Evolutionary conservation across 495 filamentous ascomycete genomes (phyloP), one percentile per base, ranked within the genome.

Genomic region (Penicillium atrosanguineum): DNA sequence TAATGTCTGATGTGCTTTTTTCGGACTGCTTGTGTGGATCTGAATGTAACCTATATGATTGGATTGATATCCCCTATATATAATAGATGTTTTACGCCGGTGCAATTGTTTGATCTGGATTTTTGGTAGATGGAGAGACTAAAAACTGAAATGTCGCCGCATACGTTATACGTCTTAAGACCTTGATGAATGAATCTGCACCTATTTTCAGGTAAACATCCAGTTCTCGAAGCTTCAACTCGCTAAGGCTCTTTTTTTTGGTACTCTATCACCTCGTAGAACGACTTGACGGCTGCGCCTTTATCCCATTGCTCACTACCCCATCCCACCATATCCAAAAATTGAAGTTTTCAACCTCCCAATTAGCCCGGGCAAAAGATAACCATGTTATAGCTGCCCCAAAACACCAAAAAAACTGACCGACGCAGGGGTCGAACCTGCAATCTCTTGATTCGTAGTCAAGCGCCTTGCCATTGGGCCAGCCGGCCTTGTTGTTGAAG

Each of bases 401-500:
- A 40, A 18, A 40, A 20, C 16, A 40, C 16, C 38, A 68, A 67
- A 60, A 60, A 57, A 9, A 50, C 31, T 72, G 71, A 74, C 72
- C 69, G 68, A 74, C 66, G 71, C 71, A 69, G 72, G 69, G 65
- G 57, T 71, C 64, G 63, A 69, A 65, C 72, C 71, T 75, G 72
- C 72, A 80, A 81, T 81, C 79, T 81, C 75, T 81, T 81, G 79
- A 81, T 81, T 82, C 82, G 82, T 84, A 85, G 82, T 84, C 82
- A 84, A 84, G 79, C 81, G 81, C 81, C 82, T 85, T 85, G 77
- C 82, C 82, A 85, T 84, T 84, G 79, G 78, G 79, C 80, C 78
- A 84, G 73, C 72, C 64, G 72, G 71, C 63, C 70, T 29, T 36
- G 9, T 54, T 41, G 39, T 44, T 16, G 38, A 20, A 6, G 4